Conservation (phyloP, 306 rosid genomes). For the Neltuma alba region DNA sequence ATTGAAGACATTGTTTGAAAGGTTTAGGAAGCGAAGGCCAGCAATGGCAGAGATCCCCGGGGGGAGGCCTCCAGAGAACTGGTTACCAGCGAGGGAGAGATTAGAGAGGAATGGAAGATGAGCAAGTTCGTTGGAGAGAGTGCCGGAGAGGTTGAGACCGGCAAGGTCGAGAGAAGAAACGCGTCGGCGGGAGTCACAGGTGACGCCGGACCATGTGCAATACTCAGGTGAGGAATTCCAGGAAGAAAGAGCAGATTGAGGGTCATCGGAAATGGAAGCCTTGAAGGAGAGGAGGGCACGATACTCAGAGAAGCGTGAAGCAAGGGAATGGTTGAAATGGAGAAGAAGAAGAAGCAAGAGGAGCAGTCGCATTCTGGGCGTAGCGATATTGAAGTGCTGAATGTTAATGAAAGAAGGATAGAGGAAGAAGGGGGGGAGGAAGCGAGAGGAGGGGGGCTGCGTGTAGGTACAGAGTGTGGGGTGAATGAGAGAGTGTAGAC, state of each 20-base stretch:
- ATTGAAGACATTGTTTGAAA: constrained; percentile 80
- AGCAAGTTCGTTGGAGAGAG: constrained; percentile 54
- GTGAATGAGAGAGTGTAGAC: constrained; percentile 10
- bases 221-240: constrained; percentile 66
- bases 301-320: constrained; percentile 50
- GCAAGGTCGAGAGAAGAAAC: constrained; percentile 70
- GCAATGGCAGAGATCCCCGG: constrained; percentile 59
- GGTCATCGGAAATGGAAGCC: constrained; percentile 52
- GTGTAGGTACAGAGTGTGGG: background rate
- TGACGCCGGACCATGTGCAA: constrained; percentile 73
- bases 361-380: constrained; percentile 46
- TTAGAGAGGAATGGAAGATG: constrained; percentile 64
- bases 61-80: constrained; percentile 71
- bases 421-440: constrained; percentile 6
- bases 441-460: background rate
- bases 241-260: constrained; percentile 56
- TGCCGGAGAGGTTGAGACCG: constrained; percentile 59
- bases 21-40: constrained; percentile 61
- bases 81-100: constrained; percentile 58
- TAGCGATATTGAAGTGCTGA: background rate
- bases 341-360: constrained; percentile 41
- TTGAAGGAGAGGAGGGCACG: constrained; percentile 73
- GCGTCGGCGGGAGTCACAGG: constrained; percentile 70
- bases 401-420: background rate
- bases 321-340: constrained; percentile 27